Conservation (phyloP, 2,329 filamentous ascomycete genomes). For the Westerdykella aurantiaca region DNA sequence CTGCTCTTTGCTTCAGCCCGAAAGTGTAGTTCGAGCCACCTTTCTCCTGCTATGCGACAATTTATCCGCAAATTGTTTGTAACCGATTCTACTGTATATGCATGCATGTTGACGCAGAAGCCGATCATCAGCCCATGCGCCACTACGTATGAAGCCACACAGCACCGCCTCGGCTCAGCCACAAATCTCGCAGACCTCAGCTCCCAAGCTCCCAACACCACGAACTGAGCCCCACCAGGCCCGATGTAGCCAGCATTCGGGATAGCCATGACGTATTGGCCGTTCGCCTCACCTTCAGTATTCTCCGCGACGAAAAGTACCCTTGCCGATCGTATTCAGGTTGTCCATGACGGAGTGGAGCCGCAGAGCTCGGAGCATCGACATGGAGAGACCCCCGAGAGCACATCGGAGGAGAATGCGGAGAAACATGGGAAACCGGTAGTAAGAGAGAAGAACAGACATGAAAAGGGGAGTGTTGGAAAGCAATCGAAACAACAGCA, state of each 20-base stretch:
- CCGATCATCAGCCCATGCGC: too few relatives aligned
- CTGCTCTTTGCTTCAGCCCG: too few relatives aligned
- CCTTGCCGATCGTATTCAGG: slow-evolving; percentile 49
- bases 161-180: not conserved
- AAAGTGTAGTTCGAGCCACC: too few relatives aligned
- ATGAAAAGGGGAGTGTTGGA: slow-evolving; percentile 10
- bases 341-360: slow-evolving; percentile 55
- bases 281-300: slow-evolving; percentile 75
- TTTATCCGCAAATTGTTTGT: too few relatives aligned
- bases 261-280: slow-evolving; percentile 74
- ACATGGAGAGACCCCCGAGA: slow-evolving; percentile 12
- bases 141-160: too few relatives aligned
- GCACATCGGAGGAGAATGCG: slow-evolving; percentile 7
- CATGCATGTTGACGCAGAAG: too few relatives aligned
- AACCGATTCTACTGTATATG: too few relatives aligned
- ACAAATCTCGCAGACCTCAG: not conserved
- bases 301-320: slow-evolving; percentile 70
- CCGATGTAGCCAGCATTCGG: slow-evolving; percentile 34
- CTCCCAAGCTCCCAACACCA: not conserved
- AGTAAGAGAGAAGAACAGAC: not conserved
- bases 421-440: slow-evolving; percentile 6
- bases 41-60: too few relatives aligned
- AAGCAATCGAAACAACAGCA: slow-evolving; percentile 4
- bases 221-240: slow-evolving; percentile 13
- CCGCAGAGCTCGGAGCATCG: slow-evolving; percentile 14